Base-by-base conservation (phyloP, 441 rosid species). In the Pelargonium fulgidum region DNA sequence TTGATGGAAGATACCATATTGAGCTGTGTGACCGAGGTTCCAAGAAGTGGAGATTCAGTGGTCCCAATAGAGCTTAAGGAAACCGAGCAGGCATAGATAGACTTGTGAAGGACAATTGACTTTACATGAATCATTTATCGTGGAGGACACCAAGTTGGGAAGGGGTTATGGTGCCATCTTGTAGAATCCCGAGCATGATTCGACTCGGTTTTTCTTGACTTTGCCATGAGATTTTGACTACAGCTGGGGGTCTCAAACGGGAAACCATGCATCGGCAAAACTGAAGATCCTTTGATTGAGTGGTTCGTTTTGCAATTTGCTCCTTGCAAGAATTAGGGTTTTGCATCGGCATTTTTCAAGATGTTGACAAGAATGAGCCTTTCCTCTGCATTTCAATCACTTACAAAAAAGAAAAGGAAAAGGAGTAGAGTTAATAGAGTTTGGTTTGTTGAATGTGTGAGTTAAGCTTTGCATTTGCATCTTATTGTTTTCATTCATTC, bases 1-100 rank as follows among this genome's bases (percentile, higher is more conserved):
- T 76, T 93, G 75, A 65, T 91, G 63, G 90, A 85, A 65, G 94
- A 88, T 77, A 82, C 78, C 11, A 33, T 81, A 70, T 67, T 59
- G 62, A 79, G 78, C 78, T 79, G 36, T 69, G 36, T 50, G 50
- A 64, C 68, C 66, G 75, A 69, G 59, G 72, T 62, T 76, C 64
- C 65, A 1, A 77, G 68, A 65, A 62, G 39, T 62, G 79, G 61
- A 68, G 65, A 12, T 70, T 20, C 54, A 33, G 56, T 12, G 17
- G 22, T 63, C 70, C 70, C 33, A 16, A 65, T 41, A 16, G 80
- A 65, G 65, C 56, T 48, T 74, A 62, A 64, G 75, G 84, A 75
- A 69, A 41, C 50, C n/a, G 45, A 62, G 64, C 26, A 58, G 62
- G 48, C 50, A 17, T 50, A 56, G 62, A 58, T 48, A n/a, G 29